phyloP scores from a whole-genome alignment of 768 basidiomycete species.

The Rhizopogon vulgaris region DNA sequence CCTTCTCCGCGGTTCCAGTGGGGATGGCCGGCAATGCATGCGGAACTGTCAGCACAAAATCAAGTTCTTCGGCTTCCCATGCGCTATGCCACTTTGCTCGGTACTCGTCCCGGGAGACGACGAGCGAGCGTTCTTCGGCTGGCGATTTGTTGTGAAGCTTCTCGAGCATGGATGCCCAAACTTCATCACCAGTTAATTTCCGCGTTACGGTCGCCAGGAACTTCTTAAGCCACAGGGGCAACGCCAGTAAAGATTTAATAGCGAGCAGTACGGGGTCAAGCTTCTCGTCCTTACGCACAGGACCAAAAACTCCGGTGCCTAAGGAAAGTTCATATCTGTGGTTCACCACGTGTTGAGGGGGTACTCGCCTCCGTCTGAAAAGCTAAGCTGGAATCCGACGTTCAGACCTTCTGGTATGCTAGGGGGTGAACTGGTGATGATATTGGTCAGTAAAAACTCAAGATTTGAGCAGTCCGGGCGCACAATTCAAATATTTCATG shows the following conservation, averaged over 20 bases:
- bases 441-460: neutral
- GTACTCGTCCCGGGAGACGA: constrained; percentile 21
- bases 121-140: constrained; percentile 21
- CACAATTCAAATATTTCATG: constrained; percentile 37
- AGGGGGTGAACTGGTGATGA: constrained; percentile 34
- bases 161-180: constrained; percentile 24
- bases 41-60: constrained; percentile 35
- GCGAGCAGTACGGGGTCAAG: constrained; percentile 25
- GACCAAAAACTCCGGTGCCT: constrained; percentile 40
- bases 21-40: constrained; percentile 35
- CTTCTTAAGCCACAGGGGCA: constrained; percentile 34
- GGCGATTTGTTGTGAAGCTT: constrained; percentile 28
- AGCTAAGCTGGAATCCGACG: constrained; percentile 48
- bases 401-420: constrained; percentile 42
- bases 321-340: neutral
- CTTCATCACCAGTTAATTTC: constrained; percentile 19
- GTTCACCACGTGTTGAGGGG: neutral
- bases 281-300: constrained; percentile 28
- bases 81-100: constrained; percentile 29
- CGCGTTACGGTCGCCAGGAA: constrained; percentile 36
- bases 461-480: constrained; percentile 1
- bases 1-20: constrained; percentile 25
- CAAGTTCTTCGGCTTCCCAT: constrained; percentile 31
- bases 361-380: constrained; percentile 47
- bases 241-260: constrained; percentile 16